Evolutionary conservation across 176 grass and related monocot species (phyloP), one percentile per base, ranked within the genome.

Genomic region (Aegilops umbellulata): DNA sequence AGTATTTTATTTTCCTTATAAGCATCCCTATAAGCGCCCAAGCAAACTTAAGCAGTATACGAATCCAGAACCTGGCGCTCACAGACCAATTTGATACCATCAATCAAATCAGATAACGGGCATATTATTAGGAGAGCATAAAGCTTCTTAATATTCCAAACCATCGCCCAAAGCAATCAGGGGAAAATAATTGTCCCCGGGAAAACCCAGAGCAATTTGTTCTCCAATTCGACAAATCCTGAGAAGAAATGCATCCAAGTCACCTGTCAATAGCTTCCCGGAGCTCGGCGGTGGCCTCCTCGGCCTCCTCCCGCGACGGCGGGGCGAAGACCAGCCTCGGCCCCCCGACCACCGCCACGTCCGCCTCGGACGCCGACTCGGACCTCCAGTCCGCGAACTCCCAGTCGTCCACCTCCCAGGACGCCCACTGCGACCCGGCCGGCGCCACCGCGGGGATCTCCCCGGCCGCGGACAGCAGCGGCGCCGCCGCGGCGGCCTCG

Each of bases 341-440:
- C 74, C 89, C 81, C 20, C 44, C 64, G 57, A 38, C 66, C 79
- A 55, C 68, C 61, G 65, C 61, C 34, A 64, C 84, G 57, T 83
- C 89, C 23, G 25, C 75, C 41, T 79, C 88, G 25, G 80, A 47
- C 4, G 32, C 84, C 10, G 24, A 80, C 10, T 32, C 74, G 20
- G 81, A 89, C 87, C 74, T 80, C 93, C 91, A 93, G 74, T 84
- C 95, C 20, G 83, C 91, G 55, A 88, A 87, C 60, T 97, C 87
- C 94, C 90, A 92, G 84, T 92, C 95, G 41, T 95, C 92, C 70
- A 89, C 22, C 78, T 97, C 95, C 95, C 90, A 94, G 23, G 89
- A 77, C 24, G 87, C 29, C 85, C 77, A 90, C 87, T 92, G 93
- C 20, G 66, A 32, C 1, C 82, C 67, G 12, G 67, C 47, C 0